A percentile compares a stretch with the other conserved stretches of the same genome.
Evolutionary conservation across 2,329 filamentous ascomycete genomes (phyloP).

Genomic region (Alternaria burnsii): DNA sequence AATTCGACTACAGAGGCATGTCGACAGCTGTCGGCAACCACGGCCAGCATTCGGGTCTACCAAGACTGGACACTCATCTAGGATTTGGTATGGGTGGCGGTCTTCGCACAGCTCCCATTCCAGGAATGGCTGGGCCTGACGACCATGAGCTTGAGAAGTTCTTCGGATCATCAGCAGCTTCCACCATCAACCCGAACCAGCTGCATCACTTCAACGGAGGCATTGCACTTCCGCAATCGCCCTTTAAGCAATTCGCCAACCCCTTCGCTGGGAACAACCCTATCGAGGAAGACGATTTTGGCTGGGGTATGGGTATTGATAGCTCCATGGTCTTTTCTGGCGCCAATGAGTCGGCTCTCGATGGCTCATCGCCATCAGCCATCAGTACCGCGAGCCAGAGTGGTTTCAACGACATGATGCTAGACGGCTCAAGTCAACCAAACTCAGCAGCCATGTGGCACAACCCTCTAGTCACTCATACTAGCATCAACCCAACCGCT

Average conservation of each 20-base stretch:
- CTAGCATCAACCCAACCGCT: conserved; percentile 69
- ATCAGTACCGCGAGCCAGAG: conserved; percentile 95
- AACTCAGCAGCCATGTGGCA: conserved; percentile 52
- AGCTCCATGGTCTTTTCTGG: conserved; percentile 65
- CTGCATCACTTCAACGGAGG: conserved; percentile 89
- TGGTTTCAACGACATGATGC: conserved; percentile 88
- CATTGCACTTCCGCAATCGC: conserved; percentile 66
- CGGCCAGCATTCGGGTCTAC: conserved; percentile 71
- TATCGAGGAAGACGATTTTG: conserved; percentile 78
- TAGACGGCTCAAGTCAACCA: conserved; percentile 70
- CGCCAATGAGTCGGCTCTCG: conserved; percentile 80
- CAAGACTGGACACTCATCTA: conserved; percentile 85
- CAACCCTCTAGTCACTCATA: conserved; percentile 68
- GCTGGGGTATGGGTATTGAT: conserved; percentile 86
- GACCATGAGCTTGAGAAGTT: conserved; percentile 74
- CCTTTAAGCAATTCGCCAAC: conserved; percentile 50
- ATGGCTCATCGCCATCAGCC: conserved; percentile 93
- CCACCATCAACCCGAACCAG: conserved; percentile 71
- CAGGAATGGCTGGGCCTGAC: conserved; percentile 62
- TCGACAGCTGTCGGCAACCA: conserved; percentile 72
- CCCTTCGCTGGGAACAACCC: conserved; percentile 68
- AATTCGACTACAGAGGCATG: conserved; percentile 76
- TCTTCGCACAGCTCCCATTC: conserved; percentile 75
- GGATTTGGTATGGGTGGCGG: conserved; percentile 72
- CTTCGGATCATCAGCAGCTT: conserved; percentile 66